phyloP scores from a whole-genome alignment of 768 basidiomycete species.

The Lactarius indigo region DNA sequence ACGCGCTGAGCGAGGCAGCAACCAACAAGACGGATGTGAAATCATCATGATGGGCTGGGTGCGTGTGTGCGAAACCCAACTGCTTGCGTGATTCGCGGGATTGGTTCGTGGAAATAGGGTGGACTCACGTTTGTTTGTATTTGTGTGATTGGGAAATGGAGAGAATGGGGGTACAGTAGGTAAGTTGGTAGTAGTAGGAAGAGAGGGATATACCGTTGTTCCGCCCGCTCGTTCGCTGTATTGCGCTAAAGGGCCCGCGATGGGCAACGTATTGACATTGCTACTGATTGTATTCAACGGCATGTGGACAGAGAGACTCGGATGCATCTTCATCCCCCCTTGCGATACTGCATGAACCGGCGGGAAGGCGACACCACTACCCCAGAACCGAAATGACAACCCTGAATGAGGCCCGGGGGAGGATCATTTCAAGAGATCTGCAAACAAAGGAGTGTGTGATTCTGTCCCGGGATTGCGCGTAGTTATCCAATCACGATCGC shows the following conservation, averaged over 20 bases:
- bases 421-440: constrained; percentile 5
- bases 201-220: not conserved
- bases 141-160: not conserved
- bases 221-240: not conserved
- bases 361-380: not conserved
- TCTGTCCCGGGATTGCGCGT: not conserved
- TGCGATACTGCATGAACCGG: not conserved
- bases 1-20: not conserved
- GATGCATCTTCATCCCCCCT: not conserved
- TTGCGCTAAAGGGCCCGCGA: not conserved
- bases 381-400: not conserved
- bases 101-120: constrained; percentile 12
- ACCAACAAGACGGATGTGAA: not conserved
- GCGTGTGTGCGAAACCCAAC: too few species aligned
- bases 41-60: not conserved
- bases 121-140: constrained; percentile 1
- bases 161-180: not conserved
- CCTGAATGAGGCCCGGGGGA: not conserved
- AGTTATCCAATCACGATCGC: not conserved
- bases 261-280: not conserved
- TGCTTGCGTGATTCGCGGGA: constrained; percentile 21
- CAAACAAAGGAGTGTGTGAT: not conserved
- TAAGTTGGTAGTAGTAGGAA: not conserved
- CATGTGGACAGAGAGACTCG: not conserved
- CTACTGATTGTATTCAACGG: not conserved